Evolutionary conservation across 768 basidiomycete genomes (phyloP).

Genomic region (Calocybe cyanea): DNA sequence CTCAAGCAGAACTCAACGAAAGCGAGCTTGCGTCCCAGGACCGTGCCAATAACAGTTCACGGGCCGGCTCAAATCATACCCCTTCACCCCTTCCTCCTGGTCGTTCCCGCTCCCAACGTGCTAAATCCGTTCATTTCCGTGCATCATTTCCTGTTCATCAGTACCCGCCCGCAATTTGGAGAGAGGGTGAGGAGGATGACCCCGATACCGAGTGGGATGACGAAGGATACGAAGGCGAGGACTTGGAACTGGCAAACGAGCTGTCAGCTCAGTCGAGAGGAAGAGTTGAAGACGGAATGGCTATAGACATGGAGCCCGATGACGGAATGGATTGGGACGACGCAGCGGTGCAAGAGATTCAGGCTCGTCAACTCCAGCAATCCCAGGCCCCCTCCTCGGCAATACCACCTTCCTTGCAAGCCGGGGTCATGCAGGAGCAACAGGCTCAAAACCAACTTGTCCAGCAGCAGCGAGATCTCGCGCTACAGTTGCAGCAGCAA

Average conservation of each 20-base stretch:
- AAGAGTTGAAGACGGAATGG: conserved; percentile 25
- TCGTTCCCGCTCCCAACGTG: conserved; percentile 31
- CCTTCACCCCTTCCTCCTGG: conserved; percentile 45
- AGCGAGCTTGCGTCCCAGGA: conserved; percentile 47
- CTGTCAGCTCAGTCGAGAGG: conserved; percentile 32
- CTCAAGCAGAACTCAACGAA: conserved; percentile 64
- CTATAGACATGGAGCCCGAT: conserved; percentile 57
- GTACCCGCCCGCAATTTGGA: conserved; percentile 82
- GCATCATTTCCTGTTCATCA: conserved; percentile 62
- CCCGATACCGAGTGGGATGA: conserved; percentile 66
- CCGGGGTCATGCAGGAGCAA: conserved; percentile 30
- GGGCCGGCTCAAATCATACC: conserved; percentile 44
- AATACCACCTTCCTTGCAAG: conserved; percentile 32
- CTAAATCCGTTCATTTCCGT: conserved; percentile 68
- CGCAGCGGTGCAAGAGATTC: conserved; percentile 49
- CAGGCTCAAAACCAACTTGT: conserved; percentile 24
- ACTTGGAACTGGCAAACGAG: conserved; percentile 57
- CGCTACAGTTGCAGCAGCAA: conserved; percentile 29
- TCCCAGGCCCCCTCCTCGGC: conserved; percentile 18
- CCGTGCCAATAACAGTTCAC: conserved; percentile 48
- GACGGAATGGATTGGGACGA: conserved; percentile 92
- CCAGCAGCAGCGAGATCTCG: conserved; percentile 28
- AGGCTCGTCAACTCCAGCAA: conserved; percentile 24
- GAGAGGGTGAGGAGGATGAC: conserved; percentile 69
- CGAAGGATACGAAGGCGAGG: conserved; percentile 68